Conservation (phyloP, 208 protist species). For the Trypanosoma mega region DNA sequence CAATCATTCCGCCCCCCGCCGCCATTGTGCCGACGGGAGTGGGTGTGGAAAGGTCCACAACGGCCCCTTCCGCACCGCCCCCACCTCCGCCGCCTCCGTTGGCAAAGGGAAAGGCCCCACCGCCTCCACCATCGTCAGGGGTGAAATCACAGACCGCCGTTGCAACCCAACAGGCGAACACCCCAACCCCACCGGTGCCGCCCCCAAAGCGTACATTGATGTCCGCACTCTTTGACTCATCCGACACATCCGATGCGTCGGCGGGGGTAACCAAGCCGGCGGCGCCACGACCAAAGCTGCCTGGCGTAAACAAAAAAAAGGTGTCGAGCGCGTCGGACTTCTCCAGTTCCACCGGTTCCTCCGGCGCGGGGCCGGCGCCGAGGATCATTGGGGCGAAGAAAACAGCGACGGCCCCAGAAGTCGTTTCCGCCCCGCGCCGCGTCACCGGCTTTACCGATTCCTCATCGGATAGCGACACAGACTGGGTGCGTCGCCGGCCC, state of each 20-base stretch:
- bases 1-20: background rate
- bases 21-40: background rate
- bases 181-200: background rate
- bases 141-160: background rate
- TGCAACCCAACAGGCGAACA: background rate
- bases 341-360: background rate
- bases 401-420: no score
- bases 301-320: conserved; percentile 1
- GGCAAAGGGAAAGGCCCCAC: conserved; percentile 1
- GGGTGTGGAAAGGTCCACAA: background rate
- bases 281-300: conserved; percentile 6
- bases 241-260: conserved; percentile 24
- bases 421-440: no score
- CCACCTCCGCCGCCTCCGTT: conserved; percentile 15
- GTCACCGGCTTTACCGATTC: background rate
- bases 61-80: conserved; percentile 5
- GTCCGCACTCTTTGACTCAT: conserved; percentile 25
- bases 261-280: background rate
- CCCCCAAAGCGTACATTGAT: conserved; percentile 6
- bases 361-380: no score
- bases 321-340: background rate
- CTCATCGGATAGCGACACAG: conserved; percentile 2
- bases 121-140: conserved; percentile 3
- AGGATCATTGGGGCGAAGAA: no score
- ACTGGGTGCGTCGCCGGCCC: no score